Evolutionary conservation across 1,284 basidiomycete species (phyloP).

Genomic region (Wolfiporia cocos): DNA sequence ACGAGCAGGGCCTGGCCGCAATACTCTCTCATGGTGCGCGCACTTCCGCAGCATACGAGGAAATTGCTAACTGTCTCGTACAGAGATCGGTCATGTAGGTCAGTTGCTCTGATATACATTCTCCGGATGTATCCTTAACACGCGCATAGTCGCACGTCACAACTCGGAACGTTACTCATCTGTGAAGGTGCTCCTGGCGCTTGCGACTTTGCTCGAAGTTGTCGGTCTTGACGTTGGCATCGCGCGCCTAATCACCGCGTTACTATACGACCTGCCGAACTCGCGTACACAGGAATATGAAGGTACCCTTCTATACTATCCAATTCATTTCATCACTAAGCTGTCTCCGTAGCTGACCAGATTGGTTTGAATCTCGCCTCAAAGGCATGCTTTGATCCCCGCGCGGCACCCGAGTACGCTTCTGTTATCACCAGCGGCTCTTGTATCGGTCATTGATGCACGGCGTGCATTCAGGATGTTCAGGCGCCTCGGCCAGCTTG

Average conservation of each 20-base stretch:
- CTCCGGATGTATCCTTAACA: neutral
- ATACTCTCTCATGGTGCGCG: conserved; percentile 80
- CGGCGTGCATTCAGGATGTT: conserved; percentile 63
- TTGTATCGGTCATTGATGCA: no score
- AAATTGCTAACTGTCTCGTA: no score
- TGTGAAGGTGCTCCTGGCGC: conserved; percentile 45
- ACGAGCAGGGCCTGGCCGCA: conserved; percentile 82
- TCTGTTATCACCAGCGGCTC: neutral
- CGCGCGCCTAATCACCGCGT: conserved; percentile 38
- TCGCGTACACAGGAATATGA: conserved; percentile 80
- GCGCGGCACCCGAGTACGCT: conserved; percentile 63
- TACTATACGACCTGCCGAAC: conserved; percentile 76
- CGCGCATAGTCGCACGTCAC: conserved; percentile 59
- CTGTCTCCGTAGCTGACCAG: conserved; percentile 50
- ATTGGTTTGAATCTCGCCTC: conserved; percentile 73
- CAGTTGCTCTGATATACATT: conserved; percentile 15
- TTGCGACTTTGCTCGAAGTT: conserved; percentile 44
- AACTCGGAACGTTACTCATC: conserved; percentile 63
- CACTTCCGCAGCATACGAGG: neutral
- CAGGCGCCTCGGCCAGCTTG: conserved; percentile 49
- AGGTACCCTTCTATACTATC: conserved; percentile 37
- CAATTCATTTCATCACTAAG: neutral
- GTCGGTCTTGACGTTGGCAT: conserved; percentile 55
- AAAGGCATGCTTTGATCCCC: conserved; percentile 78
- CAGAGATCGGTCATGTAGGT: conserved; percentile 88